A percentile compares a stretch with the other conserved stretches of the same genome.
Conservation (phyloP, 495 filamentous ascomycete species). For the Melanomma pulvis-pyrius region DNA sequence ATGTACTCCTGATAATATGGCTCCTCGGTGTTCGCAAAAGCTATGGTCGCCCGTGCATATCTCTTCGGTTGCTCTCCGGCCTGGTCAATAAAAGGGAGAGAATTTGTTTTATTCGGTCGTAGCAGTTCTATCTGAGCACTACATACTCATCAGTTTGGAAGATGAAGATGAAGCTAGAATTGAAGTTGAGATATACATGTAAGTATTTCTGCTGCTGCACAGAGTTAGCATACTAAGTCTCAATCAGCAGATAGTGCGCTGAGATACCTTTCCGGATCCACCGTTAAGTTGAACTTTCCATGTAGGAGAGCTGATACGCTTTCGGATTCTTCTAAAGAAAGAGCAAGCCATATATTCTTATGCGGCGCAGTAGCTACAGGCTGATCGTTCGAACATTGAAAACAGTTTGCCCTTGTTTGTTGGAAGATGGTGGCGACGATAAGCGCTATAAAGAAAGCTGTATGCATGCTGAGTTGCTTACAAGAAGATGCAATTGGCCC, state of each 20-base stretch:
- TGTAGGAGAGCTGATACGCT: neutral
- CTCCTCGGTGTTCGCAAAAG: constrained; percentile 47
- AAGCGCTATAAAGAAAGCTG: too few relatives aligned
- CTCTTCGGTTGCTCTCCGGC: constrained; percentile 43
- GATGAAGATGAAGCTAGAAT: too few relatives aligned
- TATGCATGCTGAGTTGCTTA: too few relatives aligned
- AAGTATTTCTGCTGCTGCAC: neutral
- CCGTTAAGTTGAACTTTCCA: neutral
- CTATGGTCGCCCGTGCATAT: constrained; percentile 54
- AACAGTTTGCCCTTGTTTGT: neutral
- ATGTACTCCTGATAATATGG: constrained; percentile 51
- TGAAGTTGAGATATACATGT: constrained; percentile 1
- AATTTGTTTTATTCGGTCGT: constrained; percentile 58
- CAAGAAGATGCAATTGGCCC: too few relatives aligned
- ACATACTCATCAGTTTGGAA: neutral
- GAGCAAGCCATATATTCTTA: constrained; percentile 2
- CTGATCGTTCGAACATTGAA: neutral
- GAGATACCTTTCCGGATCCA: neutral
- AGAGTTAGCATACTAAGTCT: neutral
- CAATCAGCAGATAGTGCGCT: neutral
- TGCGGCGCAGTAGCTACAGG: constrained; percentile 2
- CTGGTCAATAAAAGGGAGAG: constrained; percentile 50
- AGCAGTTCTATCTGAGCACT: constrained; percentile 47
- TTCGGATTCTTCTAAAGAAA: neutral
- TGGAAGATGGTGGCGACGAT: neutral